Evolutionary conservation across 2,329 filamentous ascomycete species (phyloP).

Genomic region (Xylaria sp.): DNA sequence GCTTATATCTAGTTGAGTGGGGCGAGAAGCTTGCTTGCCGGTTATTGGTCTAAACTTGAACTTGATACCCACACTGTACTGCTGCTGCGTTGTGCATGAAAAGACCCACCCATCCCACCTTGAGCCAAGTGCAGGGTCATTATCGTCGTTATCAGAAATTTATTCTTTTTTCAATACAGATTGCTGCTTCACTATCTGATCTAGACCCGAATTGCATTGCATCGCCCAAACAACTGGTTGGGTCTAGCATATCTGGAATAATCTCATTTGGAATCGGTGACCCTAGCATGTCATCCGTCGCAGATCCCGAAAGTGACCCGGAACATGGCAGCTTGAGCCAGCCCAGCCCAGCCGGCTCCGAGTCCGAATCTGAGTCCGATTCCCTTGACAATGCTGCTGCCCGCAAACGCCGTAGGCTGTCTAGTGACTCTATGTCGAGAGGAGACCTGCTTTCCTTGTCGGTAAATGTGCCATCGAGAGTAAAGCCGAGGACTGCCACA

Average conservation of each 20-base stretch:
- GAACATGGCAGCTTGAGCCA: slow-evolving; percentile 38
- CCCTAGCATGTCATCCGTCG: slow-evolving; percentile 27
- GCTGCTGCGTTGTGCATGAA: not conserved
- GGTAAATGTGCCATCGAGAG: slow-evolving; percentile 63
- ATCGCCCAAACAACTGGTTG: slow-evolving; percentile 1
- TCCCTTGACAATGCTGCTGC: slow-evolving; percentile 53
- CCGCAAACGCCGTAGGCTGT: slow-evolving; percentile 51
- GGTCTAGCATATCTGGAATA: slow-evolving; percentile 1
- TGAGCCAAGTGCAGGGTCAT: slow-evolving; percentile 3
- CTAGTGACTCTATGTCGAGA: slow-evolving; percentile 45
- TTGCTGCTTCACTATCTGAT: slow-evolving; percentile 14
- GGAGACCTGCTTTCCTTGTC: slow-evolving; percentile 54
- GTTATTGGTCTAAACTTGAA: slow-evolving; percentile 20
- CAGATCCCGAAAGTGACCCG: slow-evolving; percentile 40
- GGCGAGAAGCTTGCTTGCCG: not conserved
- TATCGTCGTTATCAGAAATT: slow-evolving; percentile 36
- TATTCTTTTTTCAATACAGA: slow-evolving; percentile 17
- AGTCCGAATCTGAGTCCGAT: slow-evolving; percentile 51
- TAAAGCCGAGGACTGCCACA: slow-evolving; percentile 54
- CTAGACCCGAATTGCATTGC: slow-evolving; percentile 7
- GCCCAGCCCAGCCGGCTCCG: slow-evolving; percentile 43
- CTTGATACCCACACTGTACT: not conserved
- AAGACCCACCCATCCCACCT: not conserved
- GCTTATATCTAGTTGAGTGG: slow-evolving; percentile 27
- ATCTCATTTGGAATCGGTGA: slow-evolving; percentile 3